Base-by-base conservation (phyloP, 352 stramenopile genomes). In the Pythium apleroticum region DNA sequence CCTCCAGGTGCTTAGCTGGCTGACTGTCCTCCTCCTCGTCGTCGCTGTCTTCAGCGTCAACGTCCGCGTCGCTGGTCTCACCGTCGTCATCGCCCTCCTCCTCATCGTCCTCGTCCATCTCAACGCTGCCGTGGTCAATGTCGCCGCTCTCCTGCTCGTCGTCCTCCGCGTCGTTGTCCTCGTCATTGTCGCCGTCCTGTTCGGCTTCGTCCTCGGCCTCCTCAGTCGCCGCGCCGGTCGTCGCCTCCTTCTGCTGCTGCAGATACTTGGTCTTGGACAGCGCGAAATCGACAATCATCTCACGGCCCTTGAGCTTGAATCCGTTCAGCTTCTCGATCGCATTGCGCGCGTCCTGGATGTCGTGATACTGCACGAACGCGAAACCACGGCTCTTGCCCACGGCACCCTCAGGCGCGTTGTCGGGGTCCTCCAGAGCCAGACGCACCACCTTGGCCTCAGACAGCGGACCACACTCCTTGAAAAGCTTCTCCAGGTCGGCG, bases 211-310 rank as follows among this genome's bases (percentile, higher is more conserved):
- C 68, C 24, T 58, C 55, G 15, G 68, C 73, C 17, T 81, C 72
- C 4, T 48, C 53, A 33, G 7, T 67, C 37, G 8, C 66, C 53
- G 2, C 77, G 73, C 3, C 76, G 72, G 3, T 84, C 72, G 0
- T 81, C 14, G 22, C 71, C 10, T 55, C 66, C 61, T 86, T 80
- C 60, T 90, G 80, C 70, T 89, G 78, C 59, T 91, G 75, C 27
- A 91, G 30, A 55, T 93, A 93, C 62, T 95, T 88, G 17, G 74
- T 71, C 67, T 95, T 93, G 12, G 84, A 80, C 27, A 95, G 59
- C 37, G 86, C 86, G 69, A 90, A 92, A 78, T 95, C 86, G 30
- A 95, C 86, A 65, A 93, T 83, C 75, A 95, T 92, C 65, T 92
- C 80, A 49, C 86, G 83, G 46, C 84, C 86, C 58, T 91, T 92